Conservation (phyloP, 495 filamentous ascomycete species). For the Penicillium herquei region DNA sequence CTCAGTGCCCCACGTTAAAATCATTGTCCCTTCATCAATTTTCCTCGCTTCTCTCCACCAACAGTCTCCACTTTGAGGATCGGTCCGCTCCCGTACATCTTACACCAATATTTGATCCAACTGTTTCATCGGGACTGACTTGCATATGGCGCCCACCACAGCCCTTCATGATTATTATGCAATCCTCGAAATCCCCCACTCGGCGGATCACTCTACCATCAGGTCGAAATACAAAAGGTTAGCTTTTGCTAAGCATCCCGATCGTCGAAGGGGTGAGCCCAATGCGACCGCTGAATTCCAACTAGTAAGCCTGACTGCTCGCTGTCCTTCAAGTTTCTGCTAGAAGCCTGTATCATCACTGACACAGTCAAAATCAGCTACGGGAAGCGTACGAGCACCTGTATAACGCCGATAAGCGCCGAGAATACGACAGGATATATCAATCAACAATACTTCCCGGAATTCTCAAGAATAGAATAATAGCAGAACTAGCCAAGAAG, state of each 20-base stretch:
- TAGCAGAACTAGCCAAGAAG: not conserved
- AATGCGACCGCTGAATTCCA: slow-evolving; percentile 7
- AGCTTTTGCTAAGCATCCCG: slow-evolving; percentile 4
- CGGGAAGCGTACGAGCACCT: slow-evolving; percentile 4
- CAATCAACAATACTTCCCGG: slow-evolving; percentile 1
- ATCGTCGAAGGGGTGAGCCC: slow-evolving; percentile 3
- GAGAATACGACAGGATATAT: slow-evolving; percentile 7
- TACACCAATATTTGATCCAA: too few relatives aligned
- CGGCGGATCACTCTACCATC: slow-evolving; percentile 8
- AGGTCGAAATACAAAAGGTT: slow-evolving; percentile 3
- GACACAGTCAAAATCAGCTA: slow-evolving; percentile 1
- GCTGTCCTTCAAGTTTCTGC: not conserved
- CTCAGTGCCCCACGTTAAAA: too few relatives aligned
- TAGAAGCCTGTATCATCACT: not conserved
- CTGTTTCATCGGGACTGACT: too few relatives aligned
- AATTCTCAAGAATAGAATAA: slow-evolving; percentile 1
- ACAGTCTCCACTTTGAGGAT: too few relatives aligned
- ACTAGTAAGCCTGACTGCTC: slow-evolving; percentile 4
- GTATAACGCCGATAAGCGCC: slow-evolving; percentile 3
- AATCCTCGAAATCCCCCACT: slow-evolving; percentile 4
- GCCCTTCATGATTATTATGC: slow-evolving; percentile 2
- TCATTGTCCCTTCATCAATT: too few relatives aligned
- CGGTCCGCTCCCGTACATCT: too few relatives aligned
- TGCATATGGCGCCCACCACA: not conserved
- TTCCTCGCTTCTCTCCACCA: too few relatives aligned